Base-by-base conservation (phyloP, 1,284 basidiomycete genomes). In the Pyrrhoderma lamaoense region DNA sequence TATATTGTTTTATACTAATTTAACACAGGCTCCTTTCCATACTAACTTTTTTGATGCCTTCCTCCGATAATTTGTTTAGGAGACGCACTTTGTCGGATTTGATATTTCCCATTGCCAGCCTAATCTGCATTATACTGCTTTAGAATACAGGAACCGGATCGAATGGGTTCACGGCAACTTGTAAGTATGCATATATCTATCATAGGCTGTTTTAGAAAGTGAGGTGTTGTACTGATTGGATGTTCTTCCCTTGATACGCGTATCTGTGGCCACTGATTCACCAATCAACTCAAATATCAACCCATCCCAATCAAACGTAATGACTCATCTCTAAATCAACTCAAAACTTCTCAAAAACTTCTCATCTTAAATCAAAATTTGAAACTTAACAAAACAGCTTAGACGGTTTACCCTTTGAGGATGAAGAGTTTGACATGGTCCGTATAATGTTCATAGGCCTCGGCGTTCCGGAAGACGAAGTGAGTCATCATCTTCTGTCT, bases 391-490 rank as follows among this genome's bases (percentile, higher is more conserved):
- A 5, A 5, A 31, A 31, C 27, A 86, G 84, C 44, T 68, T 86
- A 38, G 79, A 85, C 34, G 69, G 70, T 18, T 61, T 86, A 22
- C 82, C 82, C 0, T 86, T 85, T 57, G 66, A 68, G 8, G 60
- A 73, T 0, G 65, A 70, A 36, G 65, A 73, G 49, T 87, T 87
- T 58, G 77, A 85, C 62, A 76, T 80, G 49, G 79, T 86, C 7
- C 72, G 81, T 43, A 75, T 84, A 60, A 73, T 71, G 44, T 71
- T 74, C 38, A 72, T 85, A 45, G 82, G 80, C 2, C 70, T 85
- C 3, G 81, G 76, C 23, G 75, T 86, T 18, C 84, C 84, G 11
- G 82, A 86, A 64, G 79, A 85, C 59, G 79, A 84, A 72, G 81
- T 80, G 56, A 58, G 70, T 31, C 43, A 54, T 35, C 40, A 31